phyloP scores from a whole-genome alignment of 352 stramenopile genomes.

The Aphanomyces astaci region DNA sequence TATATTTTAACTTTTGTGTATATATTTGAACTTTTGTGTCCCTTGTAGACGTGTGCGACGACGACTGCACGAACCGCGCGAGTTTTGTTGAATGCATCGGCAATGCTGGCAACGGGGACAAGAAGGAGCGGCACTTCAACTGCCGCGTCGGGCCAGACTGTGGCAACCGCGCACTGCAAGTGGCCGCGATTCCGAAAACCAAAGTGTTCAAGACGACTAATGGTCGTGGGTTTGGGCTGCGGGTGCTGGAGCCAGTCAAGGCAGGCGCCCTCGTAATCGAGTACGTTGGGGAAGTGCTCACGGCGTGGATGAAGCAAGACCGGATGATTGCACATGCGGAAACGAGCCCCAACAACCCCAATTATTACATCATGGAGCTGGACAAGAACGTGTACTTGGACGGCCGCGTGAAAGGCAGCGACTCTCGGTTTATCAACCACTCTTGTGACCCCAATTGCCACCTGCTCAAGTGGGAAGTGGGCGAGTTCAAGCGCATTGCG shows the following conservation, averaged over 20 bases:
- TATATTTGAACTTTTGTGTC: too few species aligned
- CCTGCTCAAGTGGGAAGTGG: constrained; percentile 92
- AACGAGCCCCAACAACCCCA: constrained; percentile 89
- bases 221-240: constrained; percentile 52
- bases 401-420: constrained; percentile 87
- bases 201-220: constrained; percentile 3
- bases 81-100: constrained; percentile 90
- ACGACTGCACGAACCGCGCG: constrained; percentile 92
- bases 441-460: constrained; percentile 94
- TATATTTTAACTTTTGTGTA: too few species aligned
- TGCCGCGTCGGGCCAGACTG: constrained; percentile 86
- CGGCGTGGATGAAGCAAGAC: constrained; percentile 86
- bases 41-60: constrained; percentile 45
- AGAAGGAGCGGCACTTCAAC: constrained; percentile 78
- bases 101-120: constrained; percentile 30
- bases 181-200: constrained; percentile 53
- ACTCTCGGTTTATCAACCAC: constrained; percentile 97
- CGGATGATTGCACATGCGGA: constrained; percentile 75
- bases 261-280: constrained; percentile 87
- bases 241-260: constrained; percentile 69
- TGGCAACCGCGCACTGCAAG: constrained; percentile 86
- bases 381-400: constrained; percentile 91
- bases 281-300: constrained; percentile 94
- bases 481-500: constrained; percentile 86
- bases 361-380: constrained; percentile 95